Conservation (phyloP, 805 yeast species). For the Saccharomyces kudriavzevii region DNA sequence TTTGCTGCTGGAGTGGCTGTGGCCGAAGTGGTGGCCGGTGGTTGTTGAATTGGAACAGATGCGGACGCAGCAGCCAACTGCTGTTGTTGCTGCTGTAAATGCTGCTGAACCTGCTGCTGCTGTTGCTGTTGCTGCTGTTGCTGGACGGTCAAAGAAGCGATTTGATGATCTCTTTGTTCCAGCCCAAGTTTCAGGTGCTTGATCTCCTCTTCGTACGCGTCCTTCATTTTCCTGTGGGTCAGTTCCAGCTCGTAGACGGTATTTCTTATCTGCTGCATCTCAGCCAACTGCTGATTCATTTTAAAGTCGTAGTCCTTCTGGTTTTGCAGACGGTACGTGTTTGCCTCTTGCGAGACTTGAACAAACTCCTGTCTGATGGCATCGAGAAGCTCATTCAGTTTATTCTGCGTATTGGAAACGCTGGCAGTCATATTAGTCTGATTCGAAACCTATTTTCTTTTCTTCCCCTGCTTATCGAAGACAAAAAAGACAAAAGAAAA, state of each 20-base stretch:
- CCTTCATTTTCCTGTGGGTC: constrained; percentile 92
- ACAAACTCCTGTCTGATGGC: constrained; percentile 90
- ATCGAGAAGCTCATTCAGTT: constrained; percentile 73
- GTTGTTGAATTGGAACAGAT: constrained; percentile 1
- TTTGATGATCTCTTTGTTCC: constrained; percentile 66
- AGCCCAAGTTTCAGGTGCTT: constrained; percentile 76
- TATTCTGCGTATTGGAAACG: constrained; percentile 23
- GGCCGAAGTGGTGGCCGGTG: constrained; percentile 8
- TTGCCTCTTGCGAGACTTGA: constrained; percentile 74
- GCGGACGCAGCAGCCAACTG: constrained; percentile 4
- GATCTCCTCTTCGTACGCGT: constrained; percentile 91
- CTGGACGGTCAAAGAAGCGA: constrained; percentile 27
- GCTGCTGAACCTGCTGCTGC: constrained; percentile 12
- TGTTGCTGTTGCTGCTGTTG: constrained; percentile 15
- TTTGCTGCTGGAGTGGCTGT: constrained; percentile 6
- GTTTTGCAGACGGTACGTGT: constrained; percentile 67
- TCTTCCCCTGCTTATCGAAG: background rate
- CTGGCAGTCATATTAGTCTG: constrained; percentile 13
- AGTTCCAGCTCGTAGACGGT: constrained; percentile 89
- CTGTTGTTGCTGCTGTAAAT: constrained; percentile 9
- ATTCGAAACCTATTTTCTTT: background rate
- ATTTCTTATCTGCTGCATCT: constrained; percentile 87
- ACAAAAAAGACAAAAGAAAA: background rate
- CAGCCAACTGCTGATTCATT: constrained; percentile 84
- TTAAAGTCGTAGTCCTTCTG: constrained; percentile 89